Base-by-base conservation (phyloP, 2,329 filamentous ascomycete species). In the Clonostachys rosea region DNA sequence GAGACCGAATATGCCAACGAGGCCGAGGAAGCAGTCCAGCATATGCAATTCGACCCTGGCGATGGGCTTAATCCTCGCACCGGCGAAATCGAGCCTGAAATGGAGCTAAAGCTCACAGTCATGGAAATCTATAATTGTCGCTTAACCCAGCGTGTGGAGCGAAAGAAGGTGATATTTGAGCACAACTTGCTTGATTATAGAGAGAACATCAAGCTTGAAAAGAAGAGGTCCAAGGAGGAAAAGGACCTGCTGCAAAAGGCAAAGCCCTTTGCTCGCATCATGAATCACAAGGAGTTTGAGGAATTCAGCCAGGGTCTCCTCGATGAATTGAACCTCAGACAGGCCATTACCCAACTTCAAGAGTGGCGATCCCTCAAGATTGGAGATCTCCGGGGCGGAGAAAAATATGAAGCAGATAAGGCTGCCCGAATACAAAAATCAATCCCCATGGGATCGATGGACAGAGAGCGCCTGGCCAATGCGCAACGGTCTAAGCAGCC, bases 1-100 rank as follows among this genome's bases (percentile, higher is more conserved):
- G 94, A 99, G 74, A 96, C 89, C 0, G 94, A 99, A 59, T 94
- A 96, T 62, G 89, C 92, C 60, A 99, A 99, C 59, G 94, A 99
- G 59, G 94, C 94, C 1, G 94, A 99, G 70, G 95, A 97, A 68
- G 92, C 92, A 0, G 94, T 99, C 3, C 94, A 99, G 64, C 85
- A 95, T 53, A 97, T 99, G 91, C 88, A 95, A 53, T 99, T 99
- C 59, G 92, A 97, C 48, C 92, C 94, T 0, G 94, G 94, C 24
- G 92, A 96, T 67, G 94, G 94, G 48, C 76, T 95, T 55, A 95
- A 96, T 59, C 84, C 87, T 1, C 73, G 78, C 4, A 96, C 91
- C 0, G 87, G 89, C 51, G 86, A 95, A 60, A 75, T 95, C 49
- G 94, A 99, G 58, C 91, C 94, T 1, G 94, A 99, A 66, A 95